Percentiles rank a stretch among this genome's conserved stretches.
Evolutionary conservation across 1,284 basidiomycete species (phyloP).

Genomic region (Omphalotus olearius): DNA sequence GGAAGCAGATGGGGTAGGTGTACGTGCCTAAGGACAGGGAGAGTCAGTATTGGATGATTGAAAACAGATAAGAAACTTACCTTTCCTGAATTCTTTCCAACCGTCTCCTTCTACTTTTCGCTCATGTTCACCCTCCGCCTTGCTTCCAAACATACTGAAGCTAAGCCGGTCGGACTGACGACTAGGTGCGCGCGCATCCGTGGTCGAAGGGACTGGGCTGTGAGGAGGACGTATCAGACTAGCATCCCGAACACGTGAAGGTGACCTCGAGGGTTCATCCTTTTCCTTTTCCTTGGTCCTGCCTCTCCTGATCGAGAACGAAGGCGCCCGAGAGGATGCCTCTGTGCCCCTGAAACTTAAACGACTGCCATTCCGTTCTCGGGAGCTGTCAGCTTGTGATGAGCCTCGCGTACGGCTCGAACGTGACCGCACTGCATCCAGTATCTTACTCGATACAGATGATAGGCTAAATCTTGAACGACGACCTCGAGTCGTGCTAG

Average conservation of each 20-base stretch:
- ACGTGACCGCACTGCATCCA: constrained; percentile 31
- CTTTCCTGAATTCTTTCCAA: constrained; percentile 91
- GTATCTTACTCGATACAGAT: constrained; percentile 32
- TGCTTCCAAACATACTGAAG: too few species aligned
- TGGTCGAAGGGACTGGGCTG: too few species aligned
- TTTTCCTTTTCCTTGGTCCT: background rate
- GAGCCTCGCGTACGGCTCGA: constrained; percentile 16
- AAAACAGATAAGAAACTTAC: constrained; percentile 37
- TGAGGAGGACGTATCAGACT: background rate
- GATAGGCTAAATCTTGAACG: constrained; percentile 34
- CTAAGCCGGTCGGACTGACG: too few species aligned
- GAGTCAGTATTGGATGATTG: background rate
- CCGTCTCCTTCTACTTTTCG: constrained; percentile 38
- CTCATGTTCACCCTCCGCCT: background rate
- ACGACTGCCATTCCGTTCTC: background rate
- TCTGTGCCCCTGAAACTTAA: background rate
- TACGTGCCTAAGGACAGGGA: constrained; percentile 65
- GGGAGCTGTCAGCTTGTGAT: too few species aligned
- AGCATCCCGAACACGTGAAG: background rate
- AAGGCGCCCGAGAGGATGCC: background rate
- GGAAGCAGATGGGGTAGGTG: constrained; percentile 91
- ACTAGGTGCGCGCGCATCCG: too few species aligned
- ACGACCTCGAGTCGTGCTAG: constrained; percentile 23
- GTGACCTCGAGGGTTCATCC: background rate
- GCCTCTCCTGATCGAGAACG: background rate